These are phyloP conservation scores for Apium graveolens DNA, from an alignment of 129 eudicot species.

Conservation along the genomic window DNA sequence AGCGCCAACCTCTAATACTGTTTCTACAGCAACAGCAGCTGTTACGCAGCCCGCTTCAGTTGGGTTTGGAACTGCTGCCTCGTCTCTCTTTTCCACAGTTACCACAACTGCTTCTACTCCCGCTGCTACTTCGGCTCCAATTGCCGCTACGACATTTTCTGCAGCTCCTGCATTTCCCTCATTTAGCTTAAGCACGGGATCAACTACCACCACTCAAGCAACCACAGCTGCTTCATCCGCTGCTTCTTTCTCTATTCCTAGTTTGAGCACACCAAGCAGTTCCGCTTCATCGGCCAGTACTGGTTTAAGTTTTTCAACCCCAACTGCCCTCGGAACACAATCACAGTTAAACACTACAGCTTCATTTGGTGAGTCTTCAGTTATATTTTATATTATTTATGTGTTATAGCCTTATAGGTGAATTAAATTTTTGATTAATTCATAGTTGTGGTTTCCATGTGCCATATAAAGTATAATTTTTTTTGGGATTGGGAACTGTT, in stretches of 20 bases:
- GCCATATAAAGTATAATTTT: neutral
- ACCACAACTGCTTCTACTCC: slow-evolving; percentile 28
- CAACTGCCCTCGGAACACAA: slow-evolving; percentile 37
- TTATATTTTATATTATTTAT: neutral
- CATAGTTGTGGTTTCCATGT: neutral
- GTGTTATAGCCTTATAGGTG: neutral
- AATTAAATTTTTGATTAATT: neutral
- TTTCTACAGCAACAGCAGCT: slow-evolving; percentile 13
- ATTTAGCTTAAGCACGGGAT: slow-evolving; percentile 14
- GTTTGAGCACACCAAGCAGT: slow-evolving; percentile 32
- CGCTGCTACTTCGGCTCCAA: slow-evolving; percentile 23
- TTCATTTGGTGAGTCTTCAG: slow-evolving; percentile 44
- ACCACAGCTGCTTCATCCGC: slow-evolving; percentile 15
- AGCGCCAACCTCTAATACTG: slow-evolving; percentile 11
- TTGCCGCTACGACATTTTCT: slow-evolving; percentile 3
- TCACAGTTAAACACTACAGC: slow-evolving; percentile 43
- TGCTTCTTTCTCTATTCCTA: slow-evolving; percentile 34
- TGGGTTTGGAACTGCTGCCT: slow-evolving; percentile 21
- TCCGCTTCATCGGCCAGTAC: slow-evolving; percentile 31
- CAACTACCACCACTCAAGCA: slow-evolving; percentile 26
- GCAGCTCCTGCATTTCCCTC: slow-evolving; percentile 17
- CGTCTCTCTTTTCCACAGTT: slow-evolving; percentile 33
- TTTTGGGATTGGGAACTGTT: neutral
- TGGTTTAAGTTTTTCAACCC: slow-evolving; percentile 22
- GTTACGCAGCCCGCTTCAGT: slow-evolving; percentile 22